phyloP scores from a whole-genome alignment of 2,329 filamentous ascomycete genomes.

The Nemania bipapillata region DNA sequence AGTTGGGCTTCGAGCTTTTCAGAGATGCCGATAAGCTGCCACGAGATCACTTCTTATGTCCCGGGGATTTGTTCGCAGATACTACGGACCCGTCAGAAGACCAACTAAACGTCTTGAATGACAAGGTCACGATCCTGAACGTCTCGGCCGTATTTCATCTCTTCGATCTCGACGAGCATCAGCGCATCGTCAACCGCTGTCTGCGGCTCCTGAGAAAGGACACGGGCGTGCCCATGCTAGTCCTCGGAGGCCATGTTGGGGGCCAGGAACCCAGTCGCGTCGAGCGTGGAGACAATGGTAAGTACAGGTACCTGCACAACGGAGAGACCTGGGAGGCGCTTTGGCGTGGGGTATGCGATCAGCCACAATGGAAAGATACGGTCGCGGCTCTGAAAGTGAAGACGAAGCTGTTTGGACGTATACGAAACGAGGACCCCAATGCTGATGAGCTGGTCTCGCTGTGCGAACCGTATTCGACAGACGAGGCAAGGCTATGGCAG shows the following conservation, averaged over 20 bases:
- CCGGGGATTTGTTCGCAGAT: constrained; percentile 47
- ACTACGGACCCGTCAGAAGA: constrained; percentile 43
- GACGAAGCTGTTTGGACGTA: constrained; percentile 40
- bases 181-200: constrained; percentile 45
- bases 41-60: constrained; percentile 52
- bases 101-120: constrained; percentile 51
- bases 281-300: constrained; percentile 17
- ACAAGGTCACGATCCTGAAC: constrained; percentile 47
- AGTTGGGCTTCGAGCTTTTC: constrained; percentile 57
- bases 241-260: constrained; percentile 48
- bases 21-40: constrained; percentile 51
- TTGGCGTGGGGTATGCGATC: constrained; percentile 42
- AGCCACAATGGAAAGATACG: constrained; percentile 39
- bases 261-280: constrained; percentile 22
- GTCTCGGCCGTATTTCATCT: constrained; percentile 55
- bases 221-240: constrained; percentile 48
- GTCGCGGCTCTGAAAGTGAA: constrained; percentile 42
- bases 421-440: constrained; percentile 22
- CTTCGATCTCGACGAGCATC: constrained; percentile 54
- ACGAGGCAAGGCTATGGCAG: constrained; percentile 37
- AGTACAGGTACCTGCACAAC: constrained; percentile 41
- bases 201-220: constrained; percentile 47
- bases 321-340: constrained; percentile 43
- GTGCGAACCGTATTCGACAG: constrained; percentile 18
- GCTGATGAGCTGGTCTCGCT: constrained; percentile 30